Percentiles rank a stretch among this genome's conserved stretches.
Conservation (phyloP, 2,329 filamentous ascomycete species). For the Chaetomium strumarium region DNA sequence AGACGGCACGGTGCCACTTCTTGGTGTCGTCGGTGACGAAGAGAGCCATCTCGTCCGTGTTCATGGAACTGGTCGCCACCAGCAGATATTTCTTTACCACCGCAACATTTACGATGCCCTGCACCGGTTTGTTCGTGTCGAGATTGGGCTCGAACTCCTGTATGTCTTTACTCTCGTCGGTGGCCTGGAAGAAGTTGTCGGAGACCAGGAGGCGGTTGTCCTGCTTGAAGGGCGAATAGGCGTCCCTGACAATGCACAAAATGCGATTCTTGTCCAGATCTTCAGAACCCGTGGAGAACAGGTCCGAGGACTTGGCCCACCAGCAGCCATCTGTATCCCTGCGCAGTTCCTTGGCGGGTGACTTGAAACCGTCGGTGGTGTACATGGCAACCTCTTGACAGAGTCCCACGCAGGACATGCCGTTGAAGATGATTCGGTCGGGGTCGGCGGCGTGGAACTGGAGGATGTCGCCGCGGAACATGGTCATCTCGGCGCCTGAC, state of each 20-base stretch:
- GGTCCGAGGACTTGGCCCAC: constrained; percentile 74
- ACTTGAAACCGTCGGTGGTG: constrained; percentile 79
- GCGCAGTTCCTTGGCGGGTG: constrained; percentile 57
- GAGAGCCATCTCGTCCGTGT: constrained; percentile 84
- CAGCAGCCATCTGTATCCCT: constrained; percentile 68
- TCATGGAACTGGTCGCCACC: constrained; percentile 70
- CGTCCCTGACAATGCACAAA: constrained; percentile 72
- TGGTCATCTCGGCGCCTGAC: constrained; percentile 52
- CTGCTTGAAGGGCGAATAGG: constrained; percentile 62
- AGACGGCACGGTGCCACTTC: constrained; percentile 87
- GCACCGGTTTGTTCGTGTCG: constrained; percentile 65
- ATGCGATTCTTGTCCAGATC: constrained; percentile 64
- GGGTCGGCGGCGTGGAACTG: constrained; percentile 79
- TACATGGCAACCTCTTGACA: constrained; percentile 64
- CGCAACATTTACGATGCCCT: constrained; percentile 76
- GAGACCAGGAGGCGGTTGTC: constrained; percentile 77
- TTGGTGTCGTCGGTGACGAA: constrained; percentile 81
- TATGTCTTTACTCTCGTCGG: constrained; percentile 38
- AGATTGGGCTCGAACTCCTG: constrained; percentile 71
- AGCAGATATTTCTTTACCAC: constrained; percentile 82
- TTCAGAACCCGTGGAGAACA: constrained; percentile 64
- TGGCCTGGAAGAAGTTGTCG: constrained; percentile 70
- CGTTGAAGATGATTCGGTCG: constrained; percentile 80
- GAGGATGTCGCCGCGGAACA: constrained; percentile 49
- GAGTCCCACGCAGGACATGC: constrained; percentile 59